Conservation (phyloP, 495 filamentous ascomycete species). For the Xylaria longipes region DNA sequence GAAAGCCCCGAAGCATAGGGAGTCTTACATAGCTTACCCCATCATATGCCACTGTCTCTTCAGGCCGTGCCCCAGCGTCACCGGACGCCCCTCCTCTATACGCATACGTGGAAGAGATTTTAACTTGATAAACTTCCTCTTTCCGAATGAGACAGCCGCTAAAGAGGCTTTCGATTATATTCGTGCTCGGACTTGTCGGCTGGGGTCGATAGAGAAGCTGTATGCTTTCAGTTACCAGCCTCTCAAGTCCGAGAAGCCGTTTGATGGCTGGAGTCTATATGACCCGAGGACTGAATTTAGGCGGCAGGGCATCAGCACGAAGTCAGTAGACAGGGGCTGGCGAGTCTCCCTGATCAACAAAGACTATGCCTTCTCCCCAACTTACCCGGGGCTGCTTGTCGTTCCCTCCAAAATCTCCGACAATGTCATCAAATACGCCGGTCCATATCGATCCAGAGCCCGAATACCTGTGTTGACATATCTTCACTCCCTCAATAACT, state of each 20-base stretch:
- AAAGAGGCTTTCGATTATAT: constrained; percentile 91
- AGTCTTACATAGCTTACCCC: constrained; percentile 93
- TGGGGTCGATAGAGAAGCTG: constrained; percentile 85
- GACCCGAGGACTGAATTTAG: constrained; percentile 80
- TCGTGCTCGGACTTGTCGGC: constrained; percentile 77
- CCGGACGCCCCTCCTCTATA: constrained; percentile 79
- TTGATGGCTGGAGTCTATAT: constrained; percentile 89
- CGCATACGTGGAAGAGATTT: constrained; percentile 92
- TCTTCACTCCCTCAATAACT: constrained; percentile 94
- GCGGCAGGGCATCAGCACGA: constrained; percentile 80
- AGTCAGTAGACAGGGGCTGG: constrained; percentile 79
- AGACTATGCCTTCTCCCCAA: constrained; percentile 88
- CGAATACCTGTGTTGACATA: constrained; percentile 91
- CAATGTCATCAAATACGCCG: constrained; percentile 94
- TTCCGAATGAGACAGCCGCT: constrained; percentile 73
- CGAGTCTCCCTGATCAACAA: constrained; percentile 88
- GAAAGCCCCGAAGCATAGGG: constrained; percentile 61
- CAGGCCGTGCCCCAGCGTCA: constrained; percentile 71
- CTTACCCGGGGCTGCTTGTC: constrained; percentile 86
- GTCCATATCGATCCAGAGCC: constrained; percentile 82
- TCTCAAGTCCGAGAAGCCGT: constrained; percentile 70
- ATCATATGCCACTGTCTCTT: constrained; percentile 81
- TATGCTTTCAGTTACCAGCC: constrained; percentile 88
- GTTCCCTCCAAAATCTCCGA: constrained; percentile 92
- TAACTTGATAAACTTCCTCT: constrained; percentile 89